Base-by-base conservation (phyloP, 805 yeast genomes). In the Wickerhamomyces queroliae region DNA sequence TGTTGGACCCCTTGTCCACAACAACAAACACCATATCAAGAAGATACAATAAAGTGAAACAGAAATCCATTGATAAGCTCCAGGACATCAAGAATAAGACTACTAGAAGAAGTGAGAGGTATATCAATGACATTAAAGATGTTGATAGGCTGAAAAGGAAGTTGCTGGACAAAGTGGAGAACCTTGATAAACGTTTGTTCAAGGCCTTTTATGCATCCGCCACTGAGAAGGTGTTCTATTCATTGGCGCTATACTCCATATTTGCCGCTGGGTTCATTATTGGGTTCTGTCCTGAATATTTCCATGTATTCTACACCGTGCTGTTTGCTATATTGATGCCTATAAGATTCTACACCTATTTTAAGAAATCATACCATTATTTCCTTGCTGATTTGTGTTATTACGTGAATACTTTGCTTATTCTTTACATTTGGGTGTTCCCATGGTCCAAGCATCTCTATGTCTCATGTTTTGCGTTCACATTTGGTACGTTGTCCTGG, bases 321-420 rank as follows among this genome's bases (percentile, higher is more conserved):
- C 59, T 86, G 35, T 72, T 81, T 40, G 53, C 63, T 2, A 44
- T 84, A 1, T 65, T 91, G 39, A 76, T 90, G 80, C 98, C 99
- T 0, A 78, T 90, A 19, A 66, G 99, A 41, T 73, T 83, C 52
- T 80, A 88, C 62, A 78, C 93, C 1, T 91, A 86, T 63, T 83
- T 80, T 64, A 85, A 84, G 59, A 72, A 69, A 37, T 76, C 86
- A 8, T 87, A 72, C 63, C 96, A 90, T 44, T 91, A 85, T 60
- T 91, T 80, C 58, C 66, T 93, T 55, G 97, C 95, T 1, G 98
- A 91, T 61, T 69, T 91, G 48, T 91, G 99, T 62, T 91, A 91
- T 61, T 93, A 83, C 58, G 97, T 85, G 33, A 93, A 91, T 55
- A 50, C 77, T 11, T 62, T 91, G 42, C 63, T 85, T 36, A 52